These are phyloP conservation scores for Candida gigantensis DNA, from an alignment of 1,139 yeast species.

Conservation along the genomic window DNA sequence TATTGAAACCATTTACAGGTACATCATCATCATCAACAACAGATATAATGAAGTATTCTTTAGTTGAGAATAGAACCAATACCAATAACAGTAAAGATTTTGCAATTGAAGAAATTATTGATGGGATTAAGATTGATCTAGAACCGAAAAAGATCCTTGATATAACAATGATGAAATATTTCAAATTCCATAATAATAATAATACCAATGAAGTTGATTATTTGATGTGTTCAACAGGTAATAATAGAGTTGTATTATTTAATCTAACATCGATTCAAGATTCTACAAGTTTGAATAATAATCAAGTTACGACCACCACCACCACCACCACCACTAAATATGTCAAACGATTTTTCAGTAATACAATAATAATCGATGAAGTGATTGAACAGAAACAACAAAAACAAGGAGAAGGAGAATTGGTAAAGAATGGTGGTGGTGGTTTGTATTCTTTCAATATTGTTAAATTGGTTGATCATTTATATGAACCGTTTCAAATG, in stretches of 20 bases:
- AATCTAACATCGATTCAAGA: constrained; percentile 24
- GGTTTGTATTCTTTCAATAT: too few relatives aligned
- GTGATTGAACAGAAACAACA: constrained; percentile 2
- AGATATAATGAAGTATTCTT: constrained; percentile 9
- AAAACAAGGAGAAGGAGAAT: not conserved
- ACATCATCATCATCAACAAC: not conserved
- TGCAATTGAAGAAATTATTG: constrained; percentile 11
- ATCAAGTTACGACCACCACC: too few relatives aligned
- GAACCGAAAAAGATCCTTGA: constrained; percentile 1
- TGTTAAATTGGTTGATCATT: constrained; percentile 49
- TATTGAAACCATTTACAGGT: constrained; percentile 27
- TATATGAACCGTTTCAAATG: constrained; percentile 58
- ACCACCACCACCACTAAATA: constrained; percentile 14
- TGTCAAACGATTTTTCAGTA: constrained; percentile 7
- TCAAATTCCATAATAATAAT: constrained; percentile 3
- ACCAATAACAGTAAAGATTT: constrained; percentile 6
- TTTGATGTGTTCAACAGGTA: constrained; percentile 30
- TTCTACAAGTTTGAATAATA: constrained; percentile 25
- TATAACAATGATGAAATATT: constrained; percentile 2
- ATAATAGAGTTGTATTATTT: constrained; percentile 35
- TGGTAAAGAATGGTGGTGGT: constrained; percentile 6
- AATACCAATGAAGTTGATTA: constrained; percentile 2
- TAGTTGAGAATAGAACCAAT: constrained; percentile 9
- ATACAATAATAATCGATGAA: constrained; percentile 15
- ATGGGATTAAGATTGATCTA: constrained; percentile 4